phyloP scores from a whole-genome alignment of 2,329 filamentous ascomycete species.

The Periconia sp. region DNA sequence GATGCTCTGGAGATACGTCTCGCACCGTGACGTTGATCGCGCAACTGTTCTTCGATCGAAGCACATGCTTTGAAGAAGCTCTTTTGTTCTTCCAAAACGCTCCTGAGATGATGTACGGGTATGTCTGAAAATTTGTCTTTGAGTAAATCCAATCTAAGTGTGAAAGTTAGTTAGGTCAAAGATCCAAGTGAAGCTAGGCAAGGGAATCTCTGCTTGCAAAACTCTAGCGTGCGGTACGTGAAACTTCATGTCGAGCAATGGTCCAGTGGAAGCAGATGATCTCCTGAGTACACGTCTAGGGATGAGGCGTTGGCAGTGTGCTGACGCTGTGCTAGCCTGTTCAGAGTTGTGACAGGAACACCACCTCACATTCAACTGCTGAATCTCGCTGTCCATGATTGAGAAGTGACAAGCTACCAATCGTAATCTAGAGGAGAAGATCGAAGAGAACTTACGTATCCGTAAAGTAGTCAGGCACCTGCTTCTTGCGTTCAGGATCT shows the following conservation, averaged over 20 bases:
- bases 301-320: too few relatives aligned
- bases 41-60: slow-evolving; percentile 37
- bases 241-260: too few relatives aligned
- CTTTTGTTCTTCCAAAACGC: slow-evolving; percentile 33
- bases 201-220: too few relatives aligned
- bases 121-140: slow-evolving; percentile 51
- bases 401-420: background rate
- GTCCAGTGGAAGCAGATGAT: too few relatives aligned
- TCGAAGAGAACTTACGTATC: slow-evolving; percentile 37
- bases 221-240: too few relatives aligned
- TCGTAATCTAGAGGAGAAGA: too few relatives aligned
- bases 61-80: slow-evolving; percentile 49
- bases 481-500: slow-evolving; percentile 29
- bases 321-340: too few relatives aligned
- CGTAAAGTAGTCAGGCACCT: slow-evolving; percentile 22
- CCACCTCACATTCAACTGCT: too few relatives aligned
- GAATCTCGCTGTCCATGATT: too few relatives aligned
- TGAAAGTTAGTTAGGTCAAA: slow-evolving; percentile 5
- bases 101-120: slow-evolving; percentile 43
- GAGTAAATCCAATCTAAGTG: slow-evolving; percentile 37
- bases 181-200: too few relatives aligned
- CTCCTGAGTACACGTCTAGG: too few relatives aligned
- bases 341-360: too few relatives aligned
- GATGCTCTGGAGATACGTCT: slow-evolving; percentile 24
- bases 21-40: slow-evolving; percentile 22